Percentiles rank a stretch among this genome's conserved stretches.
phyloP scores from a whole-genome alignment of 192 early-diverging fungal genomes.

The Mortierella claussenii region DNA sequence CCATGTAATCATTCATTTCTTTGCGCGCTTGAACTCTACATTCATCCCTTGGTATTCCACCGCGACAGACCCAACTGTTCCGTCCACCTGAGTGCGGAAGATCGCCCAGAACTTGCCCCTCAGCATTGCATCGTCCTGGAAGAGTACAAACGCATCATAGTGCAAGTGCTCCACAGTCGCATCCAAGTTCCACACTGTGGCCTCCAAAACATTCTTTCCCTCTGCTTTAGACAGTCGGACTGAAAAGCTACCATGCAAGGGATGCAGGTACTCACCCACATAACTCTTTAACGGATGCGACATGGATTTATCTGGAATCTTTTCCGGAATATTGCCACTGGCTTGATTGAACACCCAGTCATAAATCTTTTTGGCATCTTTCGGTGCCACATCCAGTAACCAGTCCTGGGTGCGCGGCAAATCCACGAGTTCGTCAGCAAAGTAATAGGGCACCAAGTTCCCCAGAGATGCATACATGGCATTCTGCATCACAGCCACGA shows the following conservation, averaged over 20 bases:
- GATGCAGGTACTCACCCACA: constrained; percentile 4
- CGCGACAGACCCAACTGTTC: no score
- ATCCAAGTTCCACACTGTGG: no score
- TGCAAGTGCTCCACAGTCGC: no score
- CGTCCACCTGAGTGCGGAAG: no score
- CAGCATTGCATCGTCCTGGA: no score
- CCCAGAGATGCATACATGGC: background rate
- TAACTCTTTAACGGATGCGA: background rate
- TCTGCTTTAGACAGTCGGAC: no score
- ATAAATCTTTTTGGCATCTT: background rate
- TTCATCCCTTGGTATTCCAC: no score
- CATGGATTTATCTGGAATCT: background rate
- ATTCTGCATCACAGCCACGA: constrained; percentile 3
- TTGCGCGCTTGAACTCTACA: no score
- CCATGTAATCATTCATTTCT: no score
- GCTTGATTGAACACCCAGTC: background rate
- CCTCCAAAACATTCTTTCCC: no score
- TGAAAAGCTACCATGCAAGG: background rate
- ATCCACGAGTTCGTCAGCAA: constrained; percentile 13
- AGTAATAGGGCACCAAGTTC: background rate
- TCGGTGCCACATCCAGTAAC: background rate
- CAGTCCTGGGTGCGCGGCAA: constrained; percentile 11
- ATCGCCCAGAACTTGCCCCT: no score
- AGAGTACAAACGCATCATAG: no score
- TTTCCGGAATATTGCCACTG: background rate